Conservation (phyloP, 352 stramenopile species). For the Thalassiosira exigua region DNA sequence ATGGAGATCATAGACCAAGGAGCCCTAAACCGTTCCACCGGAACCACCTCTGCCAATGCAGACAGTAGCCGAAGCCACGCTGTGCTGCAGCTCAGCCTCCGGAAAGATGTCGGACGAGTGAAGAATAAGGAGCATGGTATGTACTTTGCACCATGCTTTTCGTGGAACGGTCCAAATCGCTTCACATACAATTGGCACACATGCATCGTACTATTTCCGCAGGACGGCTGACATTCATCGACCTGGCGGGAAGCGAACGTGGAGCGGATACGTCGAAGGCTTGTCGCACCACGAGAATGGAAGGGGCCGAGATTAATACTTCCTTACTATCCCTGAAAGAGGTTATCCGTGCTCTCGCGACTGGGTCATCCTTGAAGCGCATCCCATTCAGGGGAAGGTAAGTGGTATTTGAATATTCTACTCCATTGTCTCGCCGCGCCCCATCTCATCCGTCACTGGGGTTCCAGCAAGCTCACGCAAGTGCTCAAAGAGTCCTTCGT, state of each 20-base stretch:
- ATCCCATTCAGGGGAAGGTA: conserved; percentile 88
- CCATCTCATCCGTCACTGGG: no score
- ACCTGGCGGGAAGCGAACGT: conserved; percentile 95
- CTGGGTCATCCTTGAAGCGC: conserved; percentile 87
- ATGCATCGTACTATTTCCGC: conserved; percentile 1
- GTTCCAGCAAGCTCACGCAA: conserved; percentile 96
- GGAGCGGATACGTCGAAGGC: conserved; percentile 94
- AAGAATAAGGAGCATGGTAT: conserved; percentile 75
- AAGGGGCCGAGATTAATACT: conserved; percentile 98
- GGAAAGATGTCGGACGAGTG: conserved; percentile 61
- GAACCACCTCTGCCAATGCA: conserved; percentile 79
- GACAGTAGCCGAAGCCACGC: conserved; percentile 81
- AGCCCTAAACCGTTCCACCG: conserved; percentile 73
- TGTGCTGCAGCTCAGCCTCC: conserved; percentile 78
- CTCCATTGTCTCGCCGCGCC: no score
- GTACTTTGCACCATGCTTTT: no score
- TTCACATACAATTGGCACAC: no score
- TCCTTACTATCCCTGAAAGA: conserved; percentile 96
- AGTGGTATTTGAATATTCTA: no score
- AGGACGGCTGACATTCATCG: conserved; percentile 91
- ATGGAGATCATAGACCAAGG: conserved; percentile 91
- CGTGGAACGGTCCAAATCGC: no score
- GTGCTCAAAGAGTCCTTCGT: conserved; percentile 98
- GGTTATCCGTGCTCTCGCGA: conserved; percentile 94
- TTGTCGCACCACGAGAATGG: conserved; percentile 91